Percentiles rank a stretch among this genome's conserved stretches.
phyloP scores from a whole-genome alignment of 345 rosid genomes.

The Sonneratia caseolaris region DNA sequence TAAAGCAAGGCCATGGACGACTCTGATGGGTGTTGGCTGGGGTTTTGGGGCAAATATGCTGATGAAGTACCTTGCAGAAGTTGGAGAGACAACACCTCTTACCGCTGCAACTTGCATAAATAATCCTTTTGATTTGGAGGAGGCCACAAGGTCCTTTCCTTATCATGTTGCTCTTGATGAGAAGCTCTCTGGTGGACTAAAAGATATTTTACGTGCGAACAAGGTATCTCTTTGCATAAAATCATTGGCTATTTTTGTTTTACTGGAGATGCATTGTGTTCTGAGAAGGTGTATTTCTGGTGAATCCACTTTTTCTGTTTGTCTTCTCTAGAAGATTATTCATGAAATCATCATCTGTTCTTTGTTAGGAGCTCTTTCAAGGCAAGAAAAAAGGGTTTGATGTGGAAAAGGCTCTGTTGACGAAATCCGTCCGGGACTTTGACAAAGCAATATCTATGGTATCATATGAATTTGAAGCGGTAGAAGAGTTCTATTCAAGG shows the following conservation, averaged over 20 bases:
- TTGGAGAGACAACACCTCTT: conserved; percentile 73
- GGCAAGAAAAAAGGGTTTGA: conserved; percentile 76
- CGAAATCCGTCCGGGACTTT: conserved; percentile 84
- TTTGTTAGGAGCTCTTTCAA: conserved; percentile 62
- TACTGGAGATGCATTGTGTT: background rate
- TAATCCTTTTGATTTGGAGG: conserved; percentile 90
- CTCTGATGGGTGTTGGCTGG: conserved; percentile 75
- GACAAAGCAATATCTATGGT: conserved; percentile 87
- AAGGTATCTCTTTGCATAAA: conserved; percentile 41
- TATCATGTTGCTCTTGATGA: conserved; percentile 37
- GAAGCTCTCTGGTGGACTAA: conserved; percentile 60
- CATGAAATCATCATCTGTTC: background rate
- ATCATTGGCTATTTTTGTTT: background rate
- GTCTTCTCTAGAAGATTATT: background rate
- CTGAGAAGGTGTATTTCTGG: too few relatives aligned
- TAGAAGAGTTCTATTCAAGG: conserved; percentile 71
- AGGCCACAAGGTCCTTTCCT: conserved; percentile 59
- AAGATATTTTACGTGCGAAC: conserved; percentile 62
- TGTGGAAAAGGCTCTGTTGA: conserved; percentile 63
- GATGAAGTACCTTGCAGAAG: conserved; percentile 84
- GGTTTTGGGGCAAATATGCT: conserved; percentile 92
- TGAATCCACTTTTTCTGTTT: too few relatives aligned
- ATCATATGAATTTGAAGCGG: conserved; percentile 58
- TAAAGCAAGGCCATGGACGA: conserved; percentile 87
- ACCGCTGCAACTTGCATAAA: conserved; percentile 83